Conservation (phyloP, 805 yeast species). For the Nakazawaea wyomingensis region DNA sequence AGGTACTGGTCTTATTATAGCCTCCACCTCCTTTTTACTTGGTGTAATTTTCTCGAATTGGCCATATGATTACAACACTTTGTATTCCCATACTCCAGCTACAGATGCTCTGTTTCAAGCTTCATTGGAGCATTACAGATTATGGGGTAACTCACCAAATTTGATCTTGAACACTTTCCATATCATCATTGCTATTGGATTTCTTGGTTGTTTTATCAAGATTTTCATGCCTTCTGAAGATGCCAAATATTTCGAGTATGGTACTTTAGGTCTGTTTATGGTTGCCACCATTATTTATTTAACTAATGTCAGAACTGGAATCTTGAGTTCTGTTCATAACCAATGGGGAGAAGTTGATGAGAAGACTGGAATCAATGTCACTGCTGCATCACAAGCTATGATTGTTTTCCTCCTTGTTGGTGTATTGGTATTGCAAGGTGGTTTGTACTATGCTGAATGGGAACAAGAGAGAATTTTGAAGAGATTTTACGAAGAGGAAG, state of each 20-base stretch:
- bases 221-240: conserved; percentile 86
- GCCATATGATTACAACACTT: conserved; percentile 74
- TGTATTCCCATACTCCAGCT: conserved; percentile 37
- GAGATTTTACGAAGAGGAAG: conserved; percentile 11
- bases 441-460: conserved; percentile 70
- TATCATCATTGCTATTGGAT: conserved; percentile 55
- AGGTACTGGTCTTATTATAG: conserved; percentile 35
- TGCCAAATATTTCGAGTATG: conserved; percentile 84
- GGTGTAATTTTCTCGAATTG: conserved; percentile 76
- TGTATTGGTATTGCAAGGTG: conserved; percentile 79
- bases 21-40: conserved; percentile 65
- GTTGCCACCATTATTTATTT: conserved; percentile 73
- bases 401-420: conserved; percentile 68
- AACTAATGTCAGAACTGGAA: conserved; percentile 81
- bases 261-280: conserved; percentile 69
- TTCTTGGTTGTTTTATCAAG: conserved; percentile 69
- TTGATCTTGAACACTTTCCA: conserved; percentile 60
- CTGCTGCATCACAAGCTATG: conserved; percentile 85
- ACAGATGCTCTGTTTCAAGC: conserved; percentile 49
- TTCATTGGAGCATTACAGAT: conserved; percentile 69
- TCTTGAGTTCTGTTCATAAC: conserved; percentile 60
- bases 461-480: conserved; percentile 8
- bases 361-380: conserved; percentile 80
- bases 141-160: conserved; percentile 64
- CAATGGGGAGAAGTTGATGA: conserved; percentile 93